A percentile compares a stretch with the other conserved stretches of the same genome.
phyloP scores from a whole-genome alignment of 75 land plant species.

The Azolla pinnata region DNA sequence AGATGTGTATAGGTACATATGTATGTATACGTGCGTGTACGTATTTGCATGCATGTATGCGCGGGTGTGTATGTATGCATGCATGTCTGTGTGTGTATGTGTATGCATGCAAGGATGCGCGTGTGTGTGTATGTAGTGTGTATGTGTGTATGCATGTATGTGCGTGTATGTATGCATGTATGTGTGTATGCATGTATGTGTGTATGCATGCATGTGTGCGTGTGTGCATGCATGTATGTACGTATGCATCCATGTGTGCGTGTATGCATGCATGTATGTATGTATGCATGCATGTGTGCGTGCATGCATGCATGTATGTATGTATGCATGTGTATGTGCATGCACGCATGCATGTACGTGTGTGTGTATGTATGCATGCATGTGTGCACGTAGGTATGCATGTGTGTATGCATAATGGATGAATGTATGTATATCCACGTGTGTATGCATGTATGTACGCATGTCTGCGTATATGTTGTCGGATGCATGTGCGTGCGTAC shows the following conservation, averaged over 20 bases:
- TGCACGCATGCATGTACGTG: not conserved
- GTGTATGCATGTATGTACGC: not conserved
- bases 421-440: not conserved
- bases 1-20: too few species aligned
- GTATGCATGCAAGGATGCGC: too few species aligned
- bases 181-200: too few species aligned
- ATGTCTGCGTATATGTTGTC: not conserved
- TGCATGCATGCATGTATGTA: not conserved
- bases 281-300: not conserved
- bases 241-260: not conserved
- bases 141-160: too few species aligned
- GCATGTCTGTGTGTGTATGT: too few species aligned
- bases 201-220: too few species aligned
- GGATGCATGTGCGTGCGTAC: not conserved
- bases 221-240: too few species aligned
- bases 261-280: not conserved
- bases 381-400: not conserved
- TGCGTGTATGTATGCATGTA: too few species aligned
- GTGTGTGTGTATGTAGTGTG: too few species aligned
- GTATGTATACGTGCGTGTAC: too few species aligned
- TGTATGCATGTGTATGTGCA: not conserved
- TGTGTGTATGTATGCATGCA: not conserved
- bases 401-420: not conserved
- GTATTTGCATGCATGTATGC: too few species aligned
- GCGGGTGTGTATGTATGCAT: too few species aligned